A percentile compares a stretch with the other conserved stretches of the same genome.
phyloP scores from a whole-genome alignment of 768 basidiomycete species.

The Boletus pseudo-olivaceus region DNA sequence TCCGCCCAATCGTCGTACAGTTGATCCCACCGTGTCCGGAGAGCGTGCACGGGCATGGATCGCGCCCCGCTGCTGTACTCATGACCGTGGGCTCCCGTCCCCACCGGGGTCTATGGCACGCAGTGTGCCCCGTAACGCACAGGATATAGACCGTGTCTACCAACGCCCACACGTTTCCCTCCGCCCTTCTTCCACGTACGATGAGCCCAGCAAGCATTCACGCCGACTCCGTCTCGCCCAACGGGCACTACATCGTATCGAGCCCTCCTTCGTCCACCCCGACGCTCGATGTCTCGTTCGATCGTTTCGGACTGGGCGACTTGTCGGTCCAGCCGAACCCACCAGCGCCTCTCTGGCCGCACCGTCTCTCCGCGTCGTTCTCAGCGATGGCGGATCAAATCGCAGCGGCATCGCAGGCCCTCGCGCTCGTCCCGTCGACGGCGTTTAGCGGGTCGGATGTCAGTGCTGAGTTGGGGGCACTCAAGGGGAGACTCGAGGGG shows the following conservation, averaged over 20 bases:
- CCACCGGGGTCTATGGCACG: too few species aligned
- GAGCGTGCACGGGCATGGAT: neutral
- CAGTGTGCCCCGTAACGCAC: neutral
- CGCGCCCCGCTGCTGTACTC: neutral
- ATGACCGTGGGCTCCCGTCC: neutral
- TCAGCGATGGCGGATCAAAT: constrained; percentile 40
- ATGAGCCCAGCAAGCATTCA: neutral
- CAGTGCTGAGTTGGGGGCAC: constrained; percentile 10
- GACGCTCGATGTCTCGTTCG: constrained; percentile 19
- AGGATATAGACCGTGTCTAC: neutral
- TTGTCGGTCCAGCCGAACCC: neutral
- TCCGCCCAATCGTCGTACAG: neutral
- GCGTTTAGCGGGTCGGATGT: constrained; percentile 17
- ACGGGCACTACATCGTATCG: neutral
- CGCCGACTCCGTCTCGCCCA: neutral
- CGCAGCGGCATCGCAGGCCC: constrained; percentile 37
- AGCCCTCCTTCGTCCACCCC: constrained; percentile 13
- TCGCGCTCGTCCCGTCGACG: constrained; percentile 28
- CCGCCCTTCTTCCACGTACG: neutral
- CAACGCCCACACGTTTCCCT: neutral
- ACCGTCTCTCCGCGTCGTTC: constrained; percentile 37
- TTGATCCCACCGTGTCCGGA: neutral
- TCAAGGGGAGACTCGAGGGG: constrained; percentile 27
- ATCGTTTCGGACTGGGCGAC: constrained; percentile 4
- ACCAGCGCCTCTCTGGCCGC: constrained; percentile 27